These are phyloP conservation scores for Skeletonema tropicum DNA, from an alignment of 108 stramenopile genomes.

Conservation along the genomic window DNA sequence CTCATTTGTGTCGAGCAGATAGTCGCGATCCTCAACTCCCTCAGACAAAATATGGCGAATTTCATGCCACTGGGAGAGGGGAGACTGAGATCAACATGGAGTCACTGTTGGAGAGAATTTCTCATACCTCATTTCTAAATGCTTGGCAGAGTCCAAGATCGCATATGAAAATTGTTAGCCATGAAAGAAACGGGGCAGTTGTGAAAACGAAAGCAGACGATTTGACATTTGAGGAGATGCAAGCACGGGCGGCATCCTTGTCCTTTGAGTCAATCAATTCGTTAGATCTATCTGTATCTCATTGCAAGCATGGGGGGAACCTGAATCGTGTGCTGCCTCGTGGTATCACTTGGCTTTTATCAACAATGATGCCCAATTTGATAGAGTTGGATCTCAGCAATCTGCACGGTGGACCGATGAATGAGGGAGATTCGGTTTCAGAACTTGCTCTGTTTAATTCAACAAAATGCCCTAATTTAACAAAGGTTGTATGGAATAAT, in stretches of 20 bases:
- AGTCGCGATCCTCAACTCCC: conserved; percentile 18
- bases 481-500: conserved; percentile 44
- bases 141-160: conserved; percentile 19
- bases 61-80: conserved; percentile 2
- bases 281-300: conserved; percentile 13
- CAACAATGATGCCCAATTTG: conserved; percentile 10
- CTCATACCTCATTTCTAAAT: conserved; percentile 11
- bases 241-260: neutral
- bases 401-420: conserved; percentile 25
- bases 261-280: conserved; percentile 13
- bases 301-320: neutral
- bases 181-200: conserved; percentile 12
- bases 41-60: conserved; percentile 19
- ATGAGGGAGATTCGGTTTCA: conserved; percentile 21
- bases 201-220: conserved; percentile 11
- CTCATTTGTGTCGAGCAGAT: conserved; percentile 9
- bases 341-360: conserved; percentile 15
- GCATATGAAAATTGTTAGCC: conserved; percentile 25
- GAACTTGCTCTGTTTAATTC: conserved; percentile 22
- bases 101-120: conserved; percentile 10
- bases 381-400: conserved; percentile 24
- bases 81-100: conserved; percentile 24
- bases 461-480: conserved; percentile 36
- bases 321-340: conserved; percentile 22
- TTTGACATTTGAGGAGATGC: conserved; percentile 26